Evolutionary conservation across 1,139 yeast species (phyloP).

Genomic region (Candida frijolesensis): DNA sequence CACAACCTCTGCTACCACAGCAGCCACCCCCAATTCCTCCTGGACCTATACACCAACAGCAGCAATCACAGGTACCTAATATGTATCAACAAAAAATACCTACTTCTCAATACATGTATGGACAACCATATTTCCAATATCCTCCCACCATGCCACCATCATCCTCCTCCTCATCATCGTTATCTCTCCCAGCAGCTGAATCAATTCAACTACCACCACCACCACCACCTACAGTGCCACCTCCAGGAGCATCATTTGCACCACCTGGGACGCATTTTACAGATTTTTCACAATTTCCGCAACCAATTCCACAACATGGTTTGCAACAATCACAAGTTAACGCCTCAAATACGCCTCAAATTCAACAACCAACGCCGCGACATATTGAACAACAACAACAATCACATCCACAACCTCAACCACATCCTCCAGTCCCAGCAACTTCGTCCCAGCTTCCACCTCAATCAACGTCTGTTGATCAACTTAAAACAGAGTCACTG

Average conservation of each 20-base stretch:
- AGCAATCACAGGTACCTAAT: neutral
- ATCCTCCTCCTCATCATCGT: neutral
- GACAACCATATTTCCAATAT: slow-evolving; percentile 1
- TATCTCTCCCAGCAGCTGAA: slow-evolving; percentile 10
- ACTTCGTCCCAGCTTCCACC: neutral
- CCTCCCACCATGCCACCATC: neutral
- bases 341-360: slow-evolving; percentile 1
- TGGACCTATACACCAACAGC: slow-evolving; percentile 8
- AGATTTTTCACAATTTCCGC: neutral
- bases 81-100: neutral
- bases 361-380: slow-evolving; percentile 1
- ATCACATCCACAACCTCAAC: slow-evolving; percentile 1
- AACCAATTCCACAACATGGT: slow-evolving; percentile 5
- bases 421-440: slow-evolving; percentile 2
- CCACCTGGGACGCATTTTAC: neutral
- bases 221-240: neutral
- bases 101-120: neutral
- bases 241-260: neutral
- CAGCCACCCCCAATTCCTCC: slow-evolving; percentile 12
- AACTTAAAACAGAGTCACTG: slow-evolving; percentile 7
- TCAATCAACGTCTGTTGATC: slow-evolving; percentile 7
- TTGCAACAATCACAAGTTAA: neutral
- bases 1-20: slow-evolving; percentile 4
- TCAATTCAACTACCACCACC: slow-evolving; percentile 8
- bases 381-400: slow-evolving; percentile 2